Base-by-base conservation (phyloP, 208 protist genomes). In the Wallacemonas collosoma region DNA sequence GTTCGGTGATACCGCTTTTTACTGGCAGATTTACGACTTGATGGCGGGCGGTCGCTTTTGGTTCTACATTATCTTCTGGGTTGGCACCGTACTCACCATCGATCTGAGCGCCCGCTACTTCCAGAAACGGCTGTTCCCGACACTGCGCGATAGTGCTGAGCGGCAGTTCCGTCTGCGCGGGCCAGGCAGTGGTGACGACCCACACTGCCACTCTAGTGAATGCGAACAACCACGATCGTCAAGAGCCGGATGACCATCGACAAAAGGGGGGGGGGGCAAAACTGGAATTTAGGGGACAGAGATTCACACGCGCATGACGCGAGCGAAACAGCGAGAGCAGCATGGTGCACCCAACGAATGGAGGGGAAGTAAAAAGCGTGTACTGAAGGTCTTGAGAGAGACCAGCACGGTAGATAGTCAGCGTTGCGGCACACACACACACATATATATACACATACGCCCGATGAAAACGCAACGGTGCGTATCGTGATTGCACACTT, bases 11-110 rank as follows among this genome's bases (percentile, higher is more conserved):
- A 80, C 68, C 8, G 71, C 55, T 17, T 85, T 96, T 17, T 96
- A 96, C 79, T 96, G 79, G 65, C 80, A 91, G 38, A 83, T 87
- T 17, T 89, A 83, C 76, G 68, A 85, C 38, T 54, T 96, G 12
- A 83, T 89, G 73, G 44, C 70, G 2, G 85, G 70, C 12, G 77
- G 50, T 1, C 89, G 93, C 71, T 95, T 92, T 68, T 97, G 91
- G 88, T 71, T 93, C 7, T 94, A 89, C 60, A 14, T 90, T 44
- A 40, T 95, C 44, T 64, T 96, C 54, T 87, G 79, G 54, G 36
- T 89, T 0, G 72, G 88, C 36, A 58, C 56, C 44, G 68, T 89
- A 17, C 75, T 93, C 44, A 68, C 86, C 3, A 66, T 93, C 17
- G 79, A 86, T 39, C 61, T 97, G 17, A 75, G 73, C 43, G 54